Conservation (phyloP, 1,284 basidiomycete genomes). For the Gomphus bonarii region DNA sequence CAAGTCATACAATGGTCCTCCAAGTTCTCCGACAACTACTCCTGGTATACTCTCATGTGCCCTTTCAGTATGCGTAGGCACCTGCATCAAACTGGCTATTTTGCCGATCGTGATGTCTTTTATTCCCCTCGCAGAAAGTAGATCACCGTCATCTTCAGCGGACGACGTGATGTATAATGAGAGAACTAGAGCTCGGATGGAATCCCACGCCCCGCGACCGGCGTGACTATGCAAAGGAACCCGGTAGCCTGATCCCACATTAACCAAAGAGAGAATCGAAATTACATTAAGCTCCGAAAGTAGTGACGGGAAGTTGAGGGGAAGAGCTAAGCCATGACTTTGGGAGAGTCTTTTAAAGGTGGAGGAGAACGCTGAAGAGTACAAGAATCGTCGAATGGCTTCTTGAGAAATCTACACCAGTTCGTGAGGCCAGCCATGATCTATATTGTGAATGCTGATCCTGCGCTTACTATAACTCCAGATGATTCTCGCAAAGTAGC, state of each 20-base stretch:
- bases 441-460: not conserved
- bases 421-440: not conserved
- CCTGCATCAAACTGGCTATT: slow-evolving; percentile 64
- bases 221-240: slow-evolving; percentile 56
- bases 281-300: slow-evolving; percentile 67
- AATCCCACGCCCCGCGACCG: slow-evolving; percentile 72
- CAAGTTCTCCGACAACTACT: slow-evolving; percentile 63
- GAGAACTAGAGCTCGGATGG: slow-evolving; percentile 62
- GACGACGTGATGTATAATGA: slow-evolving; percentile 59
- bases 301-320: slow-evolving; percentile 62
- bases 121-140: slow-evolving; percentile 64
- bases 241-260: slow-evolving; percentile 75
- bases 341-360: slow-evolving; percentile 53
- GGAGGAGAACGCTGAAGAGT: slow-evolving; percentile 50
- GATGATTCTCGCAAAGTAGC: slow-evolving; percentile 31
- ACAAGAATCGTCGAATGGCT: slow-evolving; percentile 48
- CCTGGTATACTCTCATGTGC: slow-evolving; percentile 62
- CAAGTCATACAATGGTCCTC: slow-evolving; percentile 65
- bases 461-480: slow-evolving; percentile 30
- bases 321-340: slow-evolving; percentile 60
- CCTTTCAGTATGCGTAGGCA: slow-evolving; percentile 59
- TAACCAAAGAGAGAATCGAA: slow-evolving; percentile 62
- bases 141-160: slow-evolving; percentile 38
- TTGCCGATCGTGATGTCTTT: slow-evolving; percentile 36
- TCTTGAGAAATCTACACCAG: slow-evolving; percentile 36